Evolutionary conservation across 805 yeast genomes (phyloP).

Genomic region (Ogataea henricii): DNA sequence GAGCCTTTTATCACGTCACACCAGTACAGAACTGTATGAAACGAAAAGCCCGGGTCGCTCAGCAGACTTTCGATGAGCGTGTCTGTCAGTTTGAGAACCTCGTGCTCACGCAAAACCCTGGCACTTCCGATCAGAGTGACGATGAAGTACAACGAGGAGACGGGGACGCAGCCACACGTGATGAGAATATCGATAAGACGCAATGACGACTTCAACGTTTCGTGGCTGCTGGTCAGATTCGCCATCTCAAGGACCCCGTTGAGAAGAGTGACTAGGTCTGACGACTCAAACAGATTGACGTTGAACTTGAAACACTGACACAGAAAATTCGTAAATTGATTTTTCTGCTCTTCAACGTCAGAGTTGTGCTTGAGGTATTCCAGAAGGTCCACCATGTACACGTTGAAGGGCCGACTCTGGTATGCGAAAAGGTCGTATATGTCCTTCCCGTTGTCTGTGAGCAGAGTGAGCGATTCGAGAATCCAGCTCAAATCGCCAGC

Average conservation of each 20-base stretch:
- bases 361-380: conserved; percentile 1
- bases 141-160: conserved; percentile 12
- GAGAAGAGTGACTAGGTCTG: conserved; percentile 13
- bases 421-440: conserved; percentile 26
- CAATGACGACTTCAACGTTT: conserved; percentile 18
- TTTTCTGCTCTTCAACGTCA: conserved; percentile 14
- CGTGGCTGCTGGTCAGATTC: conserved; percentile 12
- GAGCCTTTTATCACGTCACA: conserved; percentile 24
- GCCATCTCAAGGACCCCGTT: conserved; percentile 15
- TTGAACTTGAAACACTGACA: conserved; percentile 26
- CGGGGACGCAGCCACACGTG: conserved; percentile 19
- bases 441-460: conserved; percentile 41
- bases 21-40: conserved; percentile 13
- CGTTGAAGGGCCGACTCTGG: conserved; percentile 19
- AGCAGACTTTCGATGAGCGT: conserved; percentile 18
- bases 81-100: conserved; percentile 10
- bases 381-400: conserved; percentile 16
- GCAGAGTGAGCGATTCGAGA: conserved; percentile 53
- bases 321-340: conserved; percentile 17
- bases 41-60: conserved; percentile 12
- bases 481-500: conserved; percentile 35
- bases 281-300: conserved; percentile 20
- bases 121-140: conserved; percentile 21
- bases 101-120: conserved; percentile 12
- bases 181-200: conserved; percentile 17